These are phyloP conservation scores for Rossbeevera mucosa DNA, from an alignment of 768 basidiomycete genomes.

Conservation along the genomic window DNA sequence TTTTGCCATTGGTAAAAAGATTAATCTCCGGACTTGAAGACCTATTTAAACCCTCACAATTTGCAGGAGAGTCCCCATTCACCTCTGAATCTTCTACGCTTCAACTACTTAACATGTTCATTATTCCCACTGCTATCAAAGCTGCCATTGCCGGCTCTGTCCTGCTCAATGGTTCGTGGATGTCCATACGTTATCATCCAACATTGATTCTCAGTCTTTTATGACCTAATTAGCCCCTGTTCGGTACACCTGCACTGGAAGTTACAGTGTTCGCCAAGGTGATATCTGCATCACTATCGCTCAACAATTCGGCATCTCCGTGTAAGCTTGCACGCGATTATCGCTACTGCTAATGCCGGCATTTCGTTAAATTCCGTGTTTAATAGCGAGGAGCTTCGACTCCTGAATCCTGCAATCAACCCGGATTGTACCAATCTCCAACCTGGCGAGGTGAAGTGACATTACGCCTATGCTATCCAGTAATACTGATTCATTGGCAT, in stretches of 20 bases:
- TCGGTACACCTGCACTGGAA: conserved; percentile 54
- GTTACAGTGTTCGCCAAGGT: conserved; percentile 37
- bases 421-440: conserved; percentile 53
- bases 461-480: background rate
- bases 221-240: conserved; percentile 39
- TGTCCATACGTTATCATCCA: background rate
- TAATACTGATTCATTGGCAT: background rate
- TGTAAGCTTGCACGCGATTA: conserved; percentile 41
- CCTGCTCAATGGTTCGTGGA: conserved; percentile 18
- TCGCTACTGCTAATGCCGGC: background rate
- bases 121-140: conserved; percentile 9
- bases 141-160: conserved; percentile 10
- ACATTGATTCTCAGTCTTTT: conserved; percentile 1
- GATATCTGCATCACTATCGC: conserved; percentile 67
- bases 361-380: background rate
- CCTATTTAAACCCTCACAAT: conserved; percentile 17
- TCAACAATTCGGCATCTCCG: conserved; percentile 53
- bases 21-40: background rate
- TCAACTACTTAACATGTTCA: conserved; percentile 12
- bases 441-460: conserved; percentile 39
- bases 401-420: conserved; percentile 41
- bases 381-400: conserved; percentile 53
- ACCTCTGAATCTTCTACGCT: background rate
- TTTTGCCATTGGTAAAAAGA: background rate
- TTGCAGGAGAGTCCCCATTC: background rate